Base-by-base conservation (phyloP, 1,284 basidiomycete species). In the Pseudomicrostroma phylloplanum region DNA sequence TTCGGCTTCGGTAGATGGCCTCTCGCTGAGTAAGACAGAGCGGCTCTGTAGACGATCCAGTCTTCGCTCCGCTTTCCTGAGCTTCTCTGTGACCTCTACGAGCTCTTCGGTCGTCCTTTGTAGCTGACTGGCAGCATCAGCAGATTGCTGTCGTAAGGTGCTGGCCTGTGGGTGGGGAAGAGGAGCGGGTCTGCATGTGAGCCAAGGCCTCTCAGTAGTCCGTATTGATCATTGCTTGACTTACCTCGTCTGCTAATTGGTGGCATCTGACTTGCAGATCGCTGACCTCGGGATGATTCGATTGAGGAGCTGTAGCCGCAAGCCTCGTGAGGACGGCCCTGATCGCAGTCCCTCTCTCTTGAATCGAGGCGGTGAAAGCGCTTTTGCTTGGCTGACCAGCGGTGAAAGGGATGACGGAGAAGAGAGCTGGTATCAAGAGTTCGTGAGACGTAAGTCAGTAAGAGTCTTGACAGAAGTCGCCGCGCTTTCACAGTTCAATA, bases 211-310 rank as follows among this genome's bases (percentile, higher is more conserved):
- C 43, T n/a, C 6, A 48, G 43, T 17, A 3, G 9, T 36, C 30
- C 9, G 30, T 36, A 36, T 9, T 36, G 30, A 36, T 36, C 30
- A 4, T 36, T 36, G 4, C 3, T 17, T 21, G 43, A 48, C 43
- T 48, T 12, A 48, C 61, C 57, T 71, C 68, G 39, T 53, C 60
- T 6, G 67, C 66, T 17, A 69, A 60, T 25, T 41, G 41, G 39
- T 63, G 60, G 49, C 63, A 65, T n/a, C 63, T 56, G 17, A 58
- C 59, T 55, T 69, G 66, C 21, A 65, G 46, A 12, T 42, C 56
- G 26, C 43, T 59, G 12, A 65, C 63, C 36, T 67, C 65, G 8
- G 65, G 65, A 11, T 51, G 17, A 6, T 8, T 21, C 19, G 51
- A 40, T 42, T 46, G 40, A 8, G 63, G 46, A 15, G 53, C 61